Conservation (phyloP, 148 eudicot species). For the Cornus kousa region DNA sequence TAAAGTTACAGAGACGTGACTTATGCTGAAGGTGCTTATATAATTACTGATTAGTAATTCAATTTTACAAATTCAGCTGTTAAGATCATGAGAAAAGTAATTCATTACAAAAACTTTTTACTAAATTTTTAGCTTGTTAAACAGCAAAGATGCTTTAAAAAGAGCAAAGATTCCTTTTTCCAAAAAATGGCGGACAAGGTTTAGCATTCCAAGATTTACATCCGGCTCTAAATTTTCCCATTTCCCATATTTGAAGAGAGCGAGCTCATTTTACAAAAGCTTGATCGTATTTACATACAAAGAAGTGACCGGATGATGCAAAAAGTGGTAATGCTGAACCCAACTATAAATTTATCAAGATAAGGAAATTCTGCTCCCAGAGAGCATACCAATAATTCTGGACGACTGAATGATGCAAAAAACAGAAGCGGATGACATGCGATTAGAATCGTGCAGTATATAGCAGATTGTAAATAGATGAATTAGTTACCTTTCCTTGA, state of each 20-base stretch:
- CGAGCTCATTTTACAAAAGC: neutral
- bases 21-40: too few species aligned
- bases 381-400: neutral
- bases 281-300: neutral
- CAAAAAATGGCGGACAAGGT: too few species aligned
- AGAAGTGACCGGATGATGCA: too few species aligned
- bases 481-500: slow-evolving; percentile 64
- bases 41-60: too few species aligned
- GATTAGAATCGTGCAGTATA: neutral
- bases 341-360: neutral
- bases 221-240: neutral
- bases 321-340: neutral
- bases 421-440: too few species aligned
- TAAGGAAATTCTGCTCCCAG: neutral
- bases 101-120: neutral
- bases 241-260: neutral
- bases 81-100: too few species aligned
- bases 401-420: neutral
- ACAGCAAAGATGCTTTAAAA: neutral
- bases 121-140: neutral
- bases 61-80: too few species aligned
- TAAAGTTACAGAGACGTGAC: too few species aligned
- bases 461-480: neutral
- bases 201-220: neutral
- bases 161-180: neutral